These are phyloP conservation scores for Aleurites moluccanus DNA, from an alignment of 441 rosid species.

Conservation along the genomic window DNA sequence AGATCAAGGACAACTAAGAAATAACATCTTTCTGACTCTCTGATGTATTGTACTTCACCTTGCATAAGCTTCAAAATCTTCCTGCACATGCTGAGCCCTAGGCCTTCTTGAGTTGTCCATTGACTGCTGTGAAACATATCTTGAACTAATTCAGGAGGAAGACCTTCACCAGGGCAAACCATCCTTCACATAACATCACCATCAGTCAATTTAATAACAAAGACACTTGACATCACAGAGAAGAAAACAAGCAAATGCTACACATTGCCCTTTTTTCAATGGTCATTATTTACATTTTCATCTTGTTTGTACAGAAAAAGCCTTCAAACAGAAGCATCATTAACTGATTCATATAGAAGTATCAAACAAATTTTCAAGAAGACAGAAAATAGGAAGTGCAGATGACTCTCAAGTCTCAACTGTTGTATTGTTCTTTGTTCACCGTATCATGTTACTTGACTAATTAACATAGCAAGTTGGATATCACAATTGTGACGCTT, in stretches of 20 bases:
- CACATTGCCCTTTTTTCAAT: background rate
- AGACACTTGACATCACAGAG: background rate
- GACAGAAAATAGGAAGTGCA: background rate
- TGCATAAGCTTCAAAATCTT: slow-evolving; percentile 85
- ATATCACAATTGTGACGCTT: background rate
- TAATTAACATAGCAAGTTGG: background rate
- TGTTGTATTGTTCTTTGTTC: background rate
- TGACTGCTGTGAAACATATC: slow-evolving; percentile 88
- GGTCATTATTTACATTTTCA: background rate
- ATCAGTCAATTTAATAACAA: slow-evolving; percentile 13
- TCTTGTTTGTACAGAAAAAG: slow-evolving; percentile 7
- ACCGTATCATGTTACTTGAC: background rate
- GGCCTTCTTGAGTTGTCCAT: slow-evolving; percentile 81
- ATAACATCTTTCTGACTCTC: slow-evolving; percentile 75
- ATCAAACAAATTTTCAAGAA: background rate
- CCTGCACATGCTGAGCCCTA: slow-evolving; percentile 89
- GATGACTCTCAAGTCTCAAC: background rate
- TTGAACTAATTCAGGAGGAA: slow-evolving; percentile 83
- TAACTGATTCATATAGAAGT: background rate
- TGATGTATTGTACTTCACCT: slow-evolving; percentile 88
- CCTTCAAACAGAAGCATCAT: background rate
- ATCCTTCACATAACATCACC: slow-evolving; percentile 50
- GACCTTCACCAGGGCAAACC: slow-evolving; percentile 92
- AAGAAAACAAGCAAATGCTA: slow-evolving; percentile 5
- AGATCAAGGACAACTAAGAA: slow-evolving; percentile 73